phyloP scores from a whole-genome alignment of 495 filamentous ascomycete genomes.

The Cudoniella acicularis region DNA sequence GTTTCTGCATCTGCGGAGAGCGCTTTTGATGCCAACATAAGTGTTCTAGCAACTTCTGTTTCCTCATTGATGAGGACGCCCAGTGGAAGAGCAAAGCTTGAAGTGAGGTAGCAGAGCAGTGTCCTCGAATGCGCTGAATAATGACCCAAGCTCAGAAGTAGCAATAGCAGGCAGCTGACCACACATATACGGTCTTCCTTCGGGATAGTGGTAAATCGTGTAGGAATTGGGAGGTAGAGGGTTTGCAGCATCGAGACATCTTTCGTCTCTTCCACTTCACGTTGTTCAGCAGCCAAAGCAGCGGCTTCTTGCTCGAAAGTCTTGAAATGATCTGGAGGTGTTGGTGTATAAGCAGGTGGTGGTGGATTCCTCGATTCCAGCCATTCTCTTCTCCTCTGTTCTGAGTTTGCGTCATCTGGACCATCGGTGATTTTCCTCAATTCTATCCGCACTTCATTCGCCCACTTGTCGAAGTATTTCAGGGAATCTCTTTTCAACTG shows the following conservation, averaged over 20 bases:
- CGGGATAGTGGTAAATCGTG: slow-evolving; percentile 37
- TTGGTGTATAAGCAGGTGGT: slow-evolving; percentile 17
- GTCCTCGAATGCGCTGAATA: slow-evolving; percentile 75
- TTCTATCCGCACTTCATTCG: slow-evolving; percentile 4
- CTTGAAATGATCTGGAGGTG: background rate
- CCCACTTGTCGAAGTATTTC: slow-evolving; percentile 22
- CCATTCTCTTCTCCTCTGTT: slow-evolving; percentile 22
- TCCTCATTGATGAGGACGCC: slow-evolving; percentile 67
- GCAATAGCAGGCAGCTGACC: slow-evolving; percentile 60
- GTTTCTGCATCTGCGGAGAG: slow-evolving; percentile 65
- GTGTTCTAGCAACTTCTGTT: slow-evolving; percentile 62
- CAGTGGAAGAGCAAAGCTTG: slow-evolving; percentile 60
- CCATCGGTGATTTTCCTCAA: slow-evolving; percentile 13
- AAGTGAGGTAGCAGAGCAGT: slow-evolving; percentile 65
- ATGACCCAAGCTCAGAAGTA: slow-evolving; percentile 74
- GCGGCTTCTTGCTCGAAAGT: background rate
- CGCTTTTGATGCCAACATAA: slow-evolving; percentile 67
- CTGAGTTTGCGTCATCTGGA: slow-evolving; percentile 19
- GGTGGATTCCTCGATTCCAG: slow-evolving; percentile 15
- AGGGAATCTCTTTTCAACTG: slow-evolving; percentile 17
- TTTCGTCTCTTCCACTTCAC: slow-evolving; percentile 26
- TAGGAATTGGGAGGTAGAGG: slow-evolving; percentile 41
- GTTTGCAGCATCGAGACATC: slow-evolving; percentile 31
- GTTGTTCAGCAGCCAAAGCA: slow-evolving; percentile 19
- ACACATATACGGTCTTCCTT: slow-evolving; percentile 44